Evolutionary conservation across 176 grass and related monocot genomes (phyloP).

Genomic region (Carex littledalei): DNA sequence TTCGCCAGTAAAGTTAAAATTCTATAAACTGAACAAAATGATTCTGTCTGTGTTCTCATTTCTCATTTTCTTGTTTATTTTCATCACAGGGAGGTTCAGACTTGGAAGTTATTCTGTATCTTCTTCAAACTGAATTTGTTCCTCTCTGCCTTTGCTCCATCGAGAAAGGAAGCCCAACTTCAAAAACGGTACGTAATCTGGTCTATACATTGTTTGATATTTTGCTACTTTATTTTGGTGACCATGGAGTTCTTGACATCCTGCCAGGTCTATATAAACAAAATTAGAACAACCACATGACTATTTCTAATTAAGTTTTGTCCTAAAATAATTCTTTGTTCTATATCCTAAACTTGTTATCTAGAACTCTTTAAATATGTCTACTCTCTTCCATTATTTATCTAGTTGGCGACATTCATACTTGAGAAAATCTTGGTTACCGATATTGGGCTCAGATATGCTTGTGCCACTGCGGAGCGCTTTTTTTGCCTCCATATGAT

Average conservation of each 20-base stretch:
- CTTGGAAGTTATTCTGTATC: background rate
- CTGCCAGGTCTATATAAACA: background rate
- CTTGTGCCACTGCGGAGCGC: background rate
- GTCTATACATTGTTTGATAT: background rate
- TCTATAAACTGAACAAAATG: background rate
- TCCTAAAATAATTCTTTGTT: background rate
- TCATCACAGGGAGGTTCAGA: background rate
- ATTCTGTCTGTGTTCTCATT: background rate
- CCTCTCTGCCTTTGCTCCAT: constrained; percentile 11
- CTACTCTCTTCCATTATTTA: background rate
- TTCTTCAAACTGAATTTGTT: constrained; percentile 1
- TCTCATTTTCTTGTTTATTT: background rate
- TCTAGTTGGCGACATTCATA: constrained; percentile 18
- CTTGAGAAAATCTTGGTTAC: constrained; percentile 22
- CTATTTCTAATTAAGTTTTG: background rate
- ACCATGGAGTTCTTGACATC: background rate
- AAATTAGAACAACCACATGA: background rate
- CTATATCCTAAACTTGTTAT: background rate
- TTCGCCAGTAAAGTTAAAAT: background rate
- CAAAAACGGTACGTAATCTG: constrained; percentile 6
- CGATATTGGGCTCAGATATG: constrained; percentile 12
- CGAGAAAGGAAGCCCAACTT: background rate
- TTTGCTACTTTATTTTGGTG: background rate
- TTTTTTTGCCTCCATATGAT: constrained; percentile 6
- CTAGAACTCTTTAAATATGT: background rate